A percentile compares a stretch with the other conserved stretches of the same genome.
Conservation (phyloP, 2,329 filamentous ascomycete species). For the Colletotrichum sp. region DNA sequence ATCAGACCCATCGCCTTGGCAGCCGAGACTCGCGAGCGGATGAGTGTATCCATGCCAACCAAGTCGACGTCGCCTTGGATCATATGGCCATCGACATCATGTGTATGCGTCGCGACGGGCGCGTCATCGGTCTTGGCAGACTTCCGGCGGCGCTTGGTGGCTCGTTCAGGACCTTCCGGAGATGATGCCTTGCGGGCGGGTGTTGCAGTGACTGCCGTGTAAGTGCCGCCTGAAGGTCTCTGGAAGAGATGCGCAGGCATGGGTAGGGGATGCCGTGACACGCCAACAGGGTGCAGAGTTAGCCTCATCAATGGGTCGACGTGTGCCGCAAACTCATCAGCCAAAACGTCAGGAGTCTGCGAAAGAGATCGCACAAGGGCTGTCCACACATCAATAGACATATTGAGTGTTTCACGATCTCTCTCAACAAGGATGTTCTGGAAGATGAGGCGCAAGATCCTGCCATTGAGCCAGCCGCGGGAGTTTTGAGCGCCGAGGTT, state of each 20-base stretch:
- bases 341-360: slow-evolving; percentile 67
- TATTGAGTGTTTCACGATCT: slow-evolving; percentile 80
- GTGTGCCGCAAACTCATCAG: slow-evolving; percentile 75
- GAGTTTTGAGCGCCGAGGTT: slow-evolving; percentile 81
- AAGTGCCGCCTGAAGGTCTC: slow-evolving; percentile 88
- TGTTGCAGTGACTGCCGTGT: slow-evolving; percentile 59
- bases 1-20: slow-evolving; percentile 86
- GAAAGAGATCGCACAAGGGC: slow-evolving; percentile 75
- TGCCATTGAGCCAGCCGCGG: slow-evolving; percentile 91
- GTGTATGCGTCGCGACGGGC: slow-evolving; percentile 68
- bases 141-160: slow-evolving; percentile 79
- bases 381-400: slow-evolving; percentile 87
- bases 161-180: slow-evolving; percentile 63
- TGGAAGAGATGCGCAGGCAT: slow-evolving; percentile 92
- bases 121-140: slow-evolving; percentile 81
- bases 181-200: slow-evolving; percentile 55
- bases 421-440: slow-evolving; percentile 95
- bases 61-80: slow-evolving; percentile 96
- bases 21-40: slow-evolving; percentile 87
- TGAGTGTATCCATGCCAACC: slow-evolving; percentile 85
- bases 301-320: slow-evolving; percentile 83
- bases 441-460: slow-evolving; percentile 86
- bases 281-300: slow-evolving; percentile 88
- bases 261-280: slow-evolving; percentile 86
- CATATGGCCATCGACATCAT: slow-evolving; percentile 98